phyloP scores from a whole-genome alignment of 495 filamentous ascomycete species.

The Xylaria castorea region DNA sequence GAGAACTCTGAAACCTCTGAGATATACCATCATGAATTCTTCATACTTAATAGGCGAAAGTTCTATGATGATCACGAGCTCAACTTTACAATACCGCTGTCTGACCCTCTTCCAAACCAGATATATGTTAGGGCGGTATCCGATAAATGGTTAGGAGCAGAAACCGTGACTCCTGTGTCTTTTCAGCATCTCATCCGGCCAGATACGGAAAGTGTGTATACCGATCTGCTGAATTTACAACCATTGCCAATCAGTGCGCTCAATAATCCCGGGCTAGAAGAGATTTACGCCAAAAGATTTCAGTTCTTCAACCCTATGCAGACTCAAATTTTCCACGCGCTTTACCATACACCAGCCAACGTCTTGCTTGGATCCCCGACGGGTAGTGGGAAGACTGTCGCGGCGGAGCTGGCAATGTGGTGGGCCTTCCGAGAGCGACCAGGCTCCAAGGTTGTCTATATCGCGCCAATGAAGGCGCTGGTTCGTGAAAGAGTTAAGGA shows the following conservation, averaged over 20 bases:
- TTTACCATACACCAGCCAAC: constrained; percentile 90
- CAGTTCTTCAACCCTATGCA: constrained; percentile 99
- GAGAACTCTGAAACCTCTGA: constrained; percentile 98
- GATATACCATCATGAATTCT: constrained; percentile 98
- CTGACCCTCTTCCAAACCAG: constrained; percentile 90
- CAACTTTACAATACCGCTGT: constrained; percentile 95
- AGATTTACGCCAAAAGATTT: constrained; percentile 87
- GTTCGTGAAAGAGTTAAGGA: constrained; percentile 96
- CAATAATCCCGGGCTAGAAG: constrained; percentile 85
- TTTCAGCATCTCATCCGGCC: constrained; percentile 98
- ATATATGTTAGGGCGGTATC: constrained; percentile 95
- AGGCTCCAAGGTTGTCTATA: constrained; percentile 97
- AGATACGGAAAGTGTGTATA: constrained; percentile 97
- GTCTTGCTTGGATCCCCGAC: constrained; percentile 97
- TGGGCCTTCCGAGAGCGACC: constrained; percentile 97
- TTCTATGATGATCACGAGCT: constrained; percentile 93
- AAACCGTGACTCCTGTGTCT: constrained; percentile 91
- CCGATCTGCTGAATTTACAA: constrained; percentile 89
- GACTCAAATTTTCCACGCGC: constrained; percentile 94
- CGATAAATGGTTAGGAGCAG: constrained; percentile 96
- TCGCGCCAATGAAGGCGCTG: constrained; percentile 98
- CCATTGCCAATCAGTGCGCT: constrained; percentile 87
- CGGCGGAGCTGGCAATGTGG: constrained; percentile 99
- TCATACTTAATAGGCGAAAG: constrained; percentile 88
- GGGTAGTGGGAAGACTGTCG: constrained; percentile 95